phyloP scores from a whole-genome alignment of 2,329 filamentous ascomycete species.

The Metarhizium sp. region DNA sequence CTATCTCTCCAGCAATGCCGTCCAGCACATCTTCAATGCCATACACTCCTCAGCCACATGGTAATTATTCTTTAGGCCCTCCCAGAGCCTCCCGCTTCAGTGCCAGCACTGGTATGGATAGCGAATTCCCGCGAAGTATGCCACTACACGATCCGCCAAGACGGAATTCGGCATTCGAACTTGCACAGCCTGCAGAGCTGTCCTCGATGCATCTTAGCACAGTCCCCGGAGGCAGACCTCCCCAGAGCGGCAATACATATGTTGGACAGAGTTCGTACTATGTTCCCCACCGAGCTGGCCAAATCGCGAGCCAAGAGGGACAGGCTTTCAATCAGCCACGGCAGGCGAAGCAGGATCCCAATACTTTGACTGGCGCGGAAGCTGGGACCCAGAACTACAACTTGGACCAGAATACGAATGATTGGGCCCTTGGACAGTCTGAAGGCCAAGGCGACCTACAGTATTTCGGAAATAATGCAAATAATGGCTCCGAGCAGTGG shows the following conservation, averaged over 20 bases:
- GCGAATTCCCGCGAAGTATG: slow-evolving; percentile 17
- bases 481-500: slow-evolving; percentile 1
- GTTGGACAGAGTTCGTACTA: slow-evolving; percentile 10
- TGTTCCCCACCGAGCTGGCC: slow-evolving; percentile 8
- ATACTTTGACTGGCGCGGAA: background rate
- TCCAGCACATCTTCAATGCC: background rate
- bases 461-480: background rate
- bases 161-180: slow-evolving; percentile 13
- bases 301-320: slow-evolving; percentile 7
- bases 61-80: slow-evolving; percentile 14
- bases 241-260: slow-evolving; percentile 3
- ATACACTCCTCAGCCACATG: slow-evolving; percentile 4
- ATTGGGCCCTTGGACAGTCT: background rate
- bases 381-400: background rate
- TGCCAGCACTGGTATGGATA: slow-evolving; percentile 9
- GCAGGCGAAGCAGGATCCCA: slow-evolving; percentile 11
- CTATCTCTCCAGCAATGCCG: slow-evolving; percentile 8
- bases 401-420: background rate
- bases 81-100: slow-evolving; percentile 8
- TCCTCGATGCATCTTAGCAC: slow-evolving; percentile 6
- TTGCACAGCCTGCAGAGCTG: slow-evolving; percentile 9
- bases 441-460: background rate
- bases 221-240: slow-evolving; percentile 7
- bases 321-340: slow-evolving; percentile 12
- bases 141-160: slow-evolving; percentile 10